Base-by-base conservation (phyloP, 129 eudicot species). In the Pittosporum tobira region DNA sequence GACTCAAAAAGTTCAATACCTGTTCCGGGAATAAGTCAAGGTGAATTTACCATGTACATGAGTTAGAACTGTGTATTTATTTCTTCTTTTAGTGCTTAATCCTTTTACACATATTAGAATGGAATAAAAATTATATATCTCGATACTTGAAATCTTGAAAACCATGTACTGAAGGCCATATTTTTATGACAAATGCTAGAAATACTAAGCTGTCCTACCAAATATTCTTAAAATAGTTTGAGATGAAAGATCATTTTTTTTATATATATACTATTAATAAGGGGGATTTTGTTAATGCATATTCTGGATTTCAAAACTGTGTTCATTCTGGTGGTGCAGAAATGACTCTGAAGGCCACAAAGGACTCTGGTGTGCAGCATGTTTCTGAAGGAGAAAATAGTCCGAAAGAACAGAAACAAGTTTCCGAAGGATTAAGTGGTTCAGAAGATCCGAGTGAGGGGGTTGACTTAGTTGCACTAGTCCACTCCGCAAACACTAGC, bases 301-400 rank as follows among this genome's bases (percentile, higher is more conserved):
- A 36, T 28, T 19, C 13, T 26, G 29, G 38, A 12, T 45, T 57
- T 27, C 50, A 46, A 29, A 40, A 50, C 40, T 55, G 44, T 14
- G 25, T 49, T 67, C 45, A 18, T 63, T 28, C 36, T 57, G 30
- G 11, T 61, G 58, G 40, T 81, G 85, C 78, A 81, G 81, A 61
- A 61, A 64, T 52, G 59, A 54, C 63, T 37, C 26, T 51, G 11
- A 55, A 20, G 64, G 44, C 48, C 52, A 61, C 43, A 56, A 70
- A 68, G 61, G 74, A 45, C 30, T 59, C 74, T 50, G 57, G 49
- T 66, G 22, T 59, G 69, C 64, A 67, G 56, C 63, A 71, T 50
- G 69, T 48, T 40, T 27, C 64, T n/a, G 64, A 64, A 31, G 50
- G 46, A 30, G n/a, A n/a, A n/a, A n/a, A n/a, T n/a, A n/a, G n/a